Evolutionary conservation across 768 basidiomycete genomes (phyloP), one percentile per base, ranked within the genome.

Genomic region (Ramaria sp.): DNA sequence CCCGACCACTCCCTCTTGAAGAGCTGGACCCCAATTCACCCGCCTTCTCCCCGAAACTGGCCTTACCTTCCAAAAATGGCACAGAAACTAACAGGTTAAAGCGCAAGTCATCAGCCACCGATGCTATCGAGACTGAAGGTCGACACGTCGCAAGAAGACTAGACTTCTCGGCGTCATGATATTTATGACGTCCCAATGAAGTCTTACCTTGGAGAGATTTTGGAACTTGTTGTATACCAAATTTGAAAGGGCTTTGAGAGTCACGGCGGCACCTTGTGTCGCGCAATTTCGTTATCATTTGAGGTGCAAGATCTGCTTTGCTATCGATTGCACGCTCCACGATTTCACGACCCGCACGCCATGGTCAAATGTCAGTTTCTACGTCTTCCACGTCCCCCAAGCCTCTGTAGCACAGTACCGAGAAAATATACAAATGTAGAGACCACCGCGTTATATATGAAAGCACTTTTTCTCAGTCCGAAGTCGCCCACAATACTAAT

Each of bases 11-110:
- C 9, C 74, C 73, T 12, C 77, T 86, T 3, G 88, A 88, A 63
- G 88, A 91, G 63, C 75, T 88, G 11, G 86, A 91, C 55, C 86
- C 82, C 51, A 89, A 88, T 57, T 80, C 83, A 19, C 79, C 84
- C 12, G 70, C 74, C 49, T 70, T 72, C 27, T 65, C 72, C 0
- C 66, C 76, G 1, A 81, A 78, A 1, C 77, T 78, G 4, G 78
- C 72, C 10, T 76, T 74, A 33, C 24, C 54, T n/a, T 42, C 58
- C 0, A 57, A 55, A 17, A 83, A 78, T 63, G 79, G 78, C 3
- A 69, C 61, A 63, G 75, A 68, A 66, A 75, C 71, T 3, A 82
- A 78, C 30, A 77, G 75, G 55, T 71, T 84, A 27, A 91, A 90
- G 67, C 79, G 88, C 51, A 91, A 88, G 64, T 72, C 79, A 30